Evolutionary conservation across 768 basidiomycete genomes (phyloP).

Genomic region (Lactarius deliciosus): DNA sequence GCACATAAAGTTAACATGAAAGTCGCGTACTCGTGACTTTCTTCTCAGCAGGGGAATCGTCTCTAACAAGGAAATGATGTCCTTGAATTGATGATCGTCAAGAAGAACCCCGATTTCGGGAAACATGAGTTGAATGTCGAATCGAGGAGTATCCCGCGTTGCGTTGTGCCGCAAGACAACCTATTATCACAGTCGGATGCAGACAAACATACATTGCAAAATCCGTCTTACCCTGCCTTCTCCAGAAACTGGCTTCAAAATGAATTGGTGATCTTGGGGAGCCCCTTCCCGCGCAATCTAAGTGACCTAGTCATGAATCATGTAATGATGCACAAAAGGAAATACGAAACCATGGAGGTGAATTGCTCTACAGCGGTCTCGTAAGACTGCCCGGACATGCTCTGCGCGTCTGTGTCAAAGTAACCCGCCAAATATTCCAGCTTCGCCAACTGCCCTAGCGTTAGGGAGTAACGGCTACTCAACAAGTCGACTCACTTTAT

Average conservation of each 20-base stretch:
- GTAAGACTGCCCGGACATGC: conserved; percentile 66
- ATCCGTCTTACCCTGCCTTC: conserved; percentile 72
- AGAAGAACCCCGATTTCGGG: conserved; percentile 91
- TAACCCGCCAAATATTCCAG: conserved; percentile 87
- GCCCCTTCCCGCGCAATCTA: conserved; percentile 54
- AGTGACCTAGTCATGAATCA: conserved; percentile 9
- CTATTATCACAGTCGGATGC: conserved; percentile 41
- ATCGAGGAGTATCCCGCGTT: conserved; percentile 72
- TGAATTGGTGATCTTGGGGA: conserved; percentile 76
- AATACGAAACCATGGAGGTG: conserved; percentile 57
- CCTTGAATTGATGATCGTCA: conserved; percentile 93
- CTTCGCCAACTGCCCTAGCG: conserved; percentile 63
- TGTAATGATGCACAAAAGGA: background rate
- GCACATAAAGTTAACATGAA: conserved; percentile 29
- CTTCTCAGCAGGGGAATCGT: conserved; percentile 96
- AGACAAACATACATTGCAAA: conserved; percentile 8
- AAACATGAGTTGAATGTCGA: conserved; percentile 85
- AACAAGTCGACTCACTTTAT: conserved; percentile 62
- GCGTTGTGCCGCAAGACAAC: conserved; percentile 80
- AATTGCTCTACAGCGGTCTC: conserved; percentile 72
- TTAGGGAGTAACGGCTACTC: conserved; percentile 5
- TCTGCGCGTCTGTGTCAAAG: conserved; percentile 89
- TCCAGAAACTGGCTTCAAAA: conserved; percentile 93
- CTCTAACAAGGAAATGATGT: conserved; percentile 88
- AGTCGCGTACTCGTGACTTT: conserved; percentile 59